phyloP scores from a whole-genome alignment of 1,139 yeast genomes.

The Hemisphaericaspora subhashii region DNA sequence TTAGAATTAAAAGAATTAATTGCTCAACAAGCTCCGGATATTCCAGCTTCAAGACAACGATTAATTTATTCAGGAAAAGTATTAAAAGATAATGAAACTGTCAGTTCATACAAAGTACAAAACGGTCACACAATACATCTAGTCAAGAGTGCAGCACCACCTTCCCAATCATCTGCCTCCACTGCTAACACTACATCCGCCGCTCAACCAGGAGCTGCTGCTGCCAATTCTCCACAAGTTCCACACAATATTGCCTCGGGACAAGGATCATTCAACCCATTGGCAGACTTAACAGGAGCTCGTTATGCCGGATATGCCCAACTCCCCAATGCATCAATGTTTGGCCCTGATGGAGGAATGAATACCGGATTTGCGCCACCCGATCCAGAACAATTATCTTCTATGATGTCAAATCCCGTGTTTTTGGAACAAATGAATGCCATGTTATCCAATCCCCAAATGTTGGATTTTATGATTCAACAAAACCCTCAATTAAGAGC shows the following conservation, averaged over 20 bases:
- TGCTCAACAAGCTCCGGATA: slow-evolving; percentile 51
- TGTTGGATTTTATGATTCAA: slow-evolving; percentile 79
- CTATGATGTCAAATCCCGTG: slow-evolving; percentile 78
- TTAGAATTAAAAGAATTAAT: slow-evolving; percentile 68
- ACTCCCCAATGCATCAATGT: slow-evolving; percentile 83
- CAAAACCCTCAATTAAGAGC: slow-evolving; percentile 81
- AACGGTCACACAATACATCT: slow-evolving; percentile 86
- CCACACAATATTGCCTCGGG: slow-evolving; percentile 87
- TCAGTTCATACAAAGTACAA: slow-evolving; percentile 76
- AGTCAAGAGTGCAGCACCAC: slow-evolving; percentile 61
- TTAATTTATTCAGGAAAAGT: slow-evolving; percentile 93
- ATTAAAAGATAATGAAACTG: slow-evolving; percentile 76
- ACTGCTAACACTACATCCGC: slow-evolving; percentile 15
- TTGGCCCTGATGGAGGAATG: slow-evolving; percentile 96
- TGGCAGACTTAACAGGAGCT: slow-evolving; percentile 92
- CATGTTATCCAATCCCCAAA: slow-evolving; percentile 74
- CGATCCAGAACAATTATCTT: slow-evolving; percentile 68
- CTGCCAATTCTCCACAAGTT: slow-evolving; percentile 25
- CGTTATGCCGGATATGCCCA: slow-evolving; percentile 91
- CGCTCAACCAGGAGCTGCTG: slow-evolving; percentile 12
- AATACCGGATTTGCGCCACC: slow-evolving; percentile 62
- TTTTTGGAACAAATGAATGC: slow-evolving; percentile 80
- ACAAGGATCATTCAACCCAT: slow-evolving; percentile 82
- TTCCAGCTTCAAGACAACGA: slow-evolving; percentile 78
- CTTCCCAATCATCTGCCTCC: slow-evolving; percentile 22